phyloP scores from a whole-genome alignment of 306 rosid genomes.

The Fragaria iinumae region DNA sequence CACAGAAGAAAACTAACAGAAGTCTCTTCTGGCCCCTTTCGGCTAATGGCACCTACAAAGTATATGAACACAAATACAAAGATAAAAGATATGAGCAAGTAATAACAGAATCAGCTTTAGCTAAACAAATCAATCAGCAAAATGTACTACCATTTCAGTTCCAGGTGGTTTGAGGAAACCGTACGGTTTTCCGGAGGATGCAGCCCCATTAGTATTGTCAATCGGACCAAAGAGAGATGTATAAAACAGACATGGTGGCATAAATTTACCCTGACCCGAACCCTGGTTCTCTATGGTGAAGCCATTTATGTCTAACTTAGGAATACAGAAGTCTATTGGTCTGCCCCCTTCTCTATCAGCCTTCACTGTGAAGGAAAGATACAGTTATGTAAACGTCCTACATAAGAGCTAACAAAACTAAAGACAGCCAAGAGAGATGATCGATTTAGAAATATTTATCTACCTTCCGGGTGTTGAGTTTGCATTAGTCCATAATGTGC shows the following conservation, averaged over 20 bases:
- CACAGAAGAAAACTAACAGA: conserved; percentile 55
- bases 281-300: conserved; percentile 47
- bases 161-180: conserved; percentile 26
- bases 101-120: background rate
- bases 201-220: conserved; percentile 38
- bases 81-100: background rate
- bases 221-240: conserved; percentile 35
- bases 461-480: conserved; percentile 46
- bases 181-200: conserved; percentile 6
- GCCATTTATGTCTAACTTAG: conserved; percentile 53
- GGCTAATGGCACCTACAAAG: conserved; percentile 39
- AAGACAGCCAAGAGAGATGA: conserved; percentile 1
- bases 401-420: conserved; percentile 11
- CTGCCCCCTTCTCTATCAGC: conserved; percentile 93
- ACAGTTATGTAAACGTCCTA: conserved; percentile 17
- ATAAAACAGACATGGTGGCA: conserved; percentile 65
- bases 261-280: conserved; percentile 44
- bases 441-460: conserved; percentile 18
- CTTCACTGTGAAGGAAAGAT: conserved; percentile 44
- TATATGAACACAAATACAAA: conserved; percentile 7
- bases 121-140: background rate
- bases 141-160: conserved; percentile 43
- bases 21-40: conserved; percentile 22
- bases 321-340: conserved; percentile 63
- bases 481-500: conserved; percentile 68